A percentile compares a stretch with the other conserved stretches of the same genome.
Evolutionary conservation across 2,329 filamentous ascomycete species (phyloP).

Genomic region (Ophiostoma tasmaniense): DNA sequence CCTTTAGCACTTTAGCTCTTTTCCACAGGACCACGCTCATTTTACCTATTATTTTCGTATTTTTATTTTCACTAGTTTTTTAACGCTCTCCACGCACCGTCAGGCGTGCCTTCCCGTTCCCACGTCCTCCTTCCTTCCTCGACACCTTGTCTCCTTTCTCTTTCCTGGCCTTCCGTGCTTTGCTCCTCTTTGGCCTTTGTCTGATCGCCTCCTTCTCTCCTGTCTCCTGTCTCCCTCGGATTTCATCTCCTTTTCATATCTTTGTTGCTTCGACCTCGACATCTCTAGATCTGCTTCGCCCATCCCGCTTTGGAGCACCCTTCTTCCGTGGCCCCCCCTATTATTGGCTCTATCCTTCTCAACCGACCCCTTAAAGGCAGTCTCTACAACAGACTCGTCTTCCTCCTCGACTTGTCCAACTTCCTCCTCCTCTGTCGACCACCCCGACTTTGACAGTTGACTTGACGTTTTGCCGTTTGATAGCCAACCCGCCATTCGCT

Average conservation of each 20-base stretch:
- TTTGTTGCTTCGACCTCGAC: not conserved
- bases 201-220: not conserved
- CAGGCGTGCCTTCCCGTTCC: conserved; percentile 1
- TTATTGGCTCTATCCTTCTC: not conserved
- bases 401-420: not conserved
- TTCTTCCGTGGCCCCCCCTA: not conserved
- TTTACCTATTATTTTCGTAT: conserved; percentile 19
- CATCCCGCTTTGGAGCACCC: not conserved
- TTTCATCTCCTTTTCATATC: not conserved
- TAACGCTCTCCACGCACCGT: conserved; percentile 17
- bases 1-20: not conserved
- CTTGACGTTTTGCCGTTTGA: not conserved
- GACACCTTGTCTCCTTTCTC: conserved; percentile 13
- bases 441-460: not conserved
- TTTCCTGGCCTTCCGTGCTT: conserved; percentile 6
- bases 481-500: not conserved
- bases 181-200: not conserved
- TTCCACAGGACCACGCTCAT: conserved; percentile 11
- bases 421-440: not conserved
- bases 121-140: conserved; percentile 13
- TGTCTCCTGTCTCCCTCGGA: conserved; percentile 1
- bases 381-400: not conserved
- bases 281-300: conserved; percentile 5
- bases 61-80: conserved; percentile 17
- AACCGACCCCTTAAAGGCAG: not conserved